Evolutionary conservation across 345 rosid species (phyloP).

Genomic region (Firmiana major): DNA sequence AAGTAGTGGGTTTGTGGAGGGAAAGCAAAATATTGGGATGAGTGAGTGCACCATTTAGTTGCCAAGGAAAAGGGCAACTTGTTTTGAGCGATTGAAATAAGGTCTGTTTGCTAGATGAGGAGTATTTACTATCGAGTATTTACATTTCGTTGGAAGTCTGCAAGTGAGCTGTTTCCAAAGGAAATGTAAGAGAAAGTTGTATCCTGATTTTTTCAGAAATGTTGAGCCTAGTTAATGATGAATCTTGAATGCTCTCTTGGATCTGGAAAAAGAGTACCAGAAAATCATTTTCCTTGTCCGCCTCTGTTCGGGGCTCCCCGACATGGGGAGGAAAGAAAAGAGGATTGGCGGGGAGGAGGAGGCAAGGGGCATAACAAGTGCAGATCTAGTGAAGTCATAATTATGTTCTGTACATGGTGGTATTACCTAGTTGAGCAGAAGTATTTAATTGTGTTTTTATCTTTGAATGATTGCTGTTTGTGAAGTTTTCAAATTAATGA

Average conservation of each 20-base stretch:
- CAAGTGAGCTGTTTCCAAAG: background rate
- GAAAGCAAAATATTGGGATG: background rate
- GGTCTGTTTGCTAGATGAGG: background rate
- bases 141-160: background rate
- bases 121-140: background rate
- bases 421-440: background rate
- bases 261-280: background rate
- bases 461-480: background rate
- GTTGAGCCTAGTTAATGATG: background rate
- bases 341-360: background rate
- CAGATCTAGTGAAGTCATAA: background rate
- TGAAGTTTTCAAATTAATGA: background rate
- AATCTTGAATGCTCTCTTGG: background rate
- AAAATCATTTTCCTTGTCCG: slow-evolving; percentile 1
- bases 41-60: background rate
- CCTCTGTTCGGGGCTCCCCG: background rate
- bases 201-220: background rate
- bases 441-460: background rate
- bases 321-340: background rate
- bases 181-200: background rate
- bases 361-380: background rate
- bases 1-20: background rate
- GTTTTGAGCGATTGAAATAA: background rate
- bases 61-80: background rate
- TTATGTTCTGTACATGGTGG: background rate